Conservation (phyloP, 129 eudicot genomes). For the Helianthus annuus region DNA sequence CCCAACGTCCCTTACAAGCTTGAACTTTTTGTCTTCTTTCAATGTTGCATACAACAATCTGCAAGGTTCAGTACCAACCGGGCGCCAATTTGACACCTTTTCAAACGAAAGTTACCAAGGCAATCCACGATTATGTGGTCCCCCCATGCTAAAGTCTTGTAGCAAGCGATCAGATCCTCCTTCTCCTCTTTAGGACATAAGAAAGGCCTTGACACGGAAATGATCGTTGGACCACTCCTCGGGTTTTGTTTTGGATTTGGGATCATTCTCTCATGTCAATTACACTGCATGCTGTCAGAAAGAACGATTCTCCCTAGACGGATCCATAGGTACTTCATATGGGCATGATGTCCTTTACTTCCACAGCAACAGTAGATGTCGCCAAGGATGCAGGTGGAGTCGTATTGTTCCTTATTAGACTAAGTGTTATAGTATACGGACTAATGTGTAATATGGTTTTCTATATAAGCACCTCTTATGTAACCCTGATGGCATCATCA, state of each 20-base stretch:
- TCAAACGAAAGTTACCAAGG: not conserved
- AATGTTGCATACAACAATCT: not conserved
- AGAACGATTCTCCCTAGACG: not conserved
- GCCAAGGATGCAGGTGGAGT: too few relatives aligned
- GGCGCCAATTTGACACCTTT: not conserved
- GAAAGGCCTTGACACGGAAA: not conserved
- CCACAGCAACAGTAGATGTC: not conserved
- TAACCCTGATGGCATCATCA: too few relatives aligned
- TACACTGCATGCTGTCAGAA: not conserved
- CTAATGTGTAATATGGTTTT: too few relatives aligned
- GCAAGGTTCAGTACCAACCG: not conserved
- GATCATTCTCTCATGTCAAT: not conserved
- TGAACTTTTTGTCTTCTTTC: not conserved
- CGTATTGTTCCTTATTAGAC: too few relatives aligned
- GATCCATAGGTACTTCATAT: not conserved
- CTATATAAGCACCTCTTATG: too few relatives aligned
- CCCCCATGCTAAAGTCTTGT: not conserved
- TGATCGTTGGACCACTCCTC: not conserved
- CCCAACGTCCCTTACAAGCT: not conserved
- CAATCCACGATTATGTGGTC: not conserved
- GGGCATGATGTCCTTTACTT: not conserved
- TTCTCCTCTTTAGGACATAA: not conserved
- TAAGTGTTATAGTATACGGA: too few relatives aligned
- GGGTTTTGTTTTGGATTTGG: constrained; percentile 8
- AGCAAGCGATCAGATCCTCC: not conserved